Conservation (phyloP, 2,329 filamentous ascomycete genomes). For the Phaeosphaeria sp. region DNA sequence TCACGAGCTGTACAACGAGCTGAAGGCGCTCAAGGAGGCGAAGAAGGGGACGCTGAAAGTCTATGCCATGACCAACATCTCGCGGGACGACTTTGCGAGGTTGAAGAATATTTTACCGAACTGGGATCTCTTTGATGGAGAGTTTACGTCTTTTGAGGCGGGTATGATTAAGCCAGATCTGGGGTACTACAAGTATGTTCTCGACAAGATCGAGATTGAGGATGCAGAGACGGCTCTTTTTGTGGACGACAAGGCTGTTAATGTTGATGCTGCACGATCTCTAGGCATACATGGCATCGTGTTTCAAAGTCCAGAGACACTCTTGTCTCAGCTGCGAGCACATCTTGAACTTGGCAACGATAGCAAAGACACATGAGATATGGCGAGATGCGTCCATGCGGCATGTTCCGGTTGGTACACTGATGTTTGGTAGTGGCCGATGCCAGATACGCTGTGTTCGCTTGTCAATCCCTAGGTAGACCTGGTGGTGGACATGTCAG, state of each 20-base stretch:
- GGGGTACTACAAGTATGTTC: slow-evolving; percentile 43
- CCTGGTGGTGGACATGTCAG: neutral
- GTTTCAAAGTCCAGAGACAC: slow-evolving; percentile 15
- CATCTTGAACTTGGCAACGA: neutral
- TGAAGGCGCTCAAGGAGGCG: slow-evolving; percentile 20
- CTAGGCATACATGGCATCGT: slow-evolving; percentile 38
- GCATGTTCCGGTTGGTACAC: neutral
- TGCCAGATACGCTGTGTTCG: neutral
- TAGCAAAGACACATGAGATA: neutral
- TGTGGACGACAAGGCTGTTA: slow-evolving; percentile 37
- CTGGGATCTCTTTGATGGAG: slow-evolving; percentile 44
- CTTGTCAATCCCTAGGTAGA: neutral
- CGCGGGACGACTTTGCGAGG: slow-evolving; percentile 32
- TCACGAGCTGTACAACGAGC: slow-evolving; percentile 21
- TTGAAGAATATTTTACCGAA: slow-evolving; percentile 28
- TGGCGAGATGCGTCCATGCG: neutral
- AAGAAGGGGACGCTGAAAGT: slow-evolving; percentile 24
- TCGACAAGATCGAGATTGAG: slow-evolving; percentile 22
- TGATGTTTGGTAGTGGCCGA: neutral
- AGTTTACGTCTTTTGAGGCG: slow-evolving; percentile 43
- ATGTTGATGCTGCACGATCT: slow-evolving; percentile 12
- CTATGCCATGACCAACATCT: slow-evolving; percentile 45
- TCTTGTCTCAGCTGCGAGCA: neutral
- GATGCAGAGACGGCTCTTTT: slow-evolving; percentile 27
- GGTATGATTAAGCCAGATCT: slow-evolving; percentile 48